Conservation (phyloP, 2,329 filamentous ascomycete species). For the Cladosporium sp. region DNA sequence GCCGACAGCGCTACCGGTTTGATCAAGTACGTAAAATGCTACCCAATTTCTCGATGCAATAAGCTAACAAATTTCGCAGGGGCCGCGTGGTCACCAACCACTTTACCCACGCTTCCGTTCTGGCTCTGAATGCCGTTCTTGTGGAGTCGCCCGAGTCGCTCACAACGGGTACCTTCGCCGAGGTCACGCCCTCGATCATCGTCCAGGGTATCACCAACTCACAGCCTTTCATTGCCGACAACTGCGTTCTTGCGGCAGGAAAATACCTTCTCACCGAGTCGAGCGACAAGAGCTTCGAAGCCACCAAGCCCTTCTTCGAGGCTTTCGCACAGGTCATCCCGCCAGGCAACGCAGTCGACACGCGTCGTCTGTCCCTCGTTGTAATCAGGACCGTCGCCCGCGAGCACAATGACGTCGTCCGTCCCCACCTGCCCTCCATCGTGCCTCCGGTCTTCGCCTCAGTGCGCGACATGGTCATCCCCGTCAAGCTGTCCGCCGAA, state of each 20-base stretch:
- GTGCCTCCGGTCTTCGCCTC: constrained; percentile 80
- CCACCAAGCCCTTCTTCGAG: constrained; percentile 73
- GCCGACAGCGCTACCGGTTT: constrained; percentile 59
- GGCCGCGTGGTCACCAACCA: constrained; percentile 74
- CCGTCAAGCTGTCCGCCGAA: constrained; percentile 91
- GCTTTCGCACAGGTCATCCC: constrained; percentile 69
- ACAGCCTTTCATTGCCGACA: constrained; percentile 66
- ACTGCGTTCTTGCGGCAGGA: constrained; percentile 81
- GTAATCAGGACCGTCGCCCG: constrained; percentile 81
- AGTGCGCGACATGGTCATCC: constrained; percentile 87
- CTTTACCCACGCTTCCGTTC: constrained; percentile 70
- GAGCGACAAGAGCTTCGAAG: constrained; percentile 66
- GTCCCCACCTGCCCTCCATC: constrained; percentile 75
- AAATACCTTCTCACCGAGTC: constrained; percentile 74
- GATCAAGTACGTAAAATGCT: constrained; percentile 45
- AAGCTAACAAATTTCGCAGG: constrained; percentile 11
- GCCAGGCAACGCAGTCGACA: constrained; percentile 74
- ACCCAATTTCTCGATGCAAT: background rate
- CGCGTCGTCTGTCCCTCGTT: constrained; percentile 78
- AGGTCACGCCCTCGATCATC: constrained; percentile 72
- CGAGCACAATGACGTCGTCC: constrained; percentile 70
- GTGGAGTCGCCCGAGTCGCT: constrained; percentile 71
- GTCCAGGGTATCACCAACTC: constrained; percentile 73
- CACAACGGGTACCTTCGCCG: constrained; percentile 60
- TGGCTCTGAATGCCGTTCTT: constrained; percentile 84